Percentiles rank a stretch among this genome's conserved stretches.
phyloP scores from a whole-genome alignment of 495 filamentous ascomycete species.

The Polyplosphaeria fusca region DNA sequence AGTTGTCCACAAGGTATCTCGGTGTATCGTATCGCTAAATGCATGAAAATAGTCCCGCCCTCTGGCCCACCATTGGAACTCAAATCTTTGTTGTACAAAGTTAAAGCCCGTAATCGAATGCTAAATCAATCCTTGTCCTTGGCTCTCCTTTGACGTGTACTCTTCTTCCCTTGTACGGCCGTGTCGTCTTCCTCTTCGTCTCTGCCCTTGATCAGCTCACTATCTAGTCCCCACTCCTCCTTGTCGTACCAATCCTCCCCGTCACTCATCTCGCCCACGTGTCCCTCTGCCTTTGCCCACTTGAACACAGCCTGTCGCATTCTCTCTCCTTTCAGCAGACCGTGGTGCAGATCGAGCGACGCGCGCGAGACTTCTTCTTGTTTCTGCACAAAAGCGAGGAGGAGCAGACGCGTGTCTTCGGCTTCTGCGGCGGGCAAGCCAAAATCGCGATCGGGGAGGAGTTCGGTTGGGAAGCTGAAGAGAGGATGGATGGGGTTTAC shows the following conservation, averaged over 20 bases:
- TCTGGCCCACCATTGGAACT: no score
- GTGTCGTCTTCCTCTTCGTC: constrained; percentile 72
- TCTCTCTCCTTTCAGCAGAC: constrained; percentile 71
- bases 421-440: constrained; percentile 79
- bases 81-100: no score
- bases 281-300: constrained; percentile 87
- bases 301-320: constrained; percentile 75
- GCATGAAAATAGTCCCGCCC: background rate
- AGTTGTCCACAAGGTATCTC: constrained; percentile 3
- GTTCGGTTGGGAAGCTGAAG: constrained; percentile 69
- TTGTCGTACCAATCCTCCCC: constrained; percentile 96
- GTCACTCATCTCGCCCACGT: constrained; percentile 81
- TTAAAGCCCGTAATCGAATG: background rate
- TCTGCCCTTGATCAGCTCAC: constrained; percentile 83
- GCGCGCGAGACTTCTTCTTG: constrained; percentile 92
- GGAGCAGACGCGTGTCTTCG: constrained; percentile 77
- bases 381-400: constrained; percentile 87
- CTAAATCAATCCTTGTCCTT: constrained; percentile 28
- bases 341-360: constrained; percentile 68
- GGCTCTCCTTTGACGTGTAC: constrained; percentile 28
- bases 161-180: constrained; percentile 28
- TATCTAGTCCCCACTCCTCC: constrained; percentile 80
- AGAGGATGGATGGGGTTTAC: constrained; percentile 68
- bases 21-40: background rate
- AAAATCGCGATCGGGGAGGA: constrained; percentile 71